Evolutionary conservation across 768 basidiomycete species (phyloP).

Genomic region (Xerocomellus dryophilus): DNA sequence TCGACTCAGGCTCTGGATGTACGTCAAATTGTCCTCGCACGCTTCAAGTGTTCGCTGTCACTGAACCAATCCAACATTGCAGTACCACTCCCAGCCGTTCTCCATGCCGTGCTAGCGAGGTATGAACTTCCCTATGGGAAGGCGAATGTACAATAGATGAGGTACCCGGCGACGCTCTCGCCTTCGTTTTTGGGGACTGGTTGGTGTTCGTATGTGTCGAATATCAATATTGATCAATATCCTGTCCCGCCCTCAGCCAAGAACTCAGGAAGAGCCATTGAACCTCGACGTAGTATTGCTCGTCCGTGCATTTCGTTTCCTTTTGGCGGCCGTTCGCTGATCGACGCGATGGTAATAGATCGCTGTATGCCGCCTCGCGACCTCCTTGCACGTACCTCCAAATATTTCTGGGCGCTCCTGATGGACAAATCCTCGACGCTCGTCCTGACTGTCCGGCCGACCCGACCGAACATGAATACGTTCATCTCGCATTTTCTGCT

Average conservation of each 20-base stretch:
- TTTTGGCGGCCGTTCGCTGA: not conserved
- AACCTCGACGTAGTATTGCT: slow-evolving; percentile 23
- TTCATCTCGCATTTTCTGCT: slow-evolving; percentile 38
- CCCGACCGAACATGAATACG: slow-evolving; percentile 44
- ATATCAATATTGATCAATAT: too few species aligned
- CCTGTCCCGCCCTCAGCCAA: not conserved
- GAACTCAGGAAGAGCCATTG: not conserved
- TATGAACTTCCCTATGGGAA: too few species aligned
- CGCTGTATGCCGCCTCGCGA: slow-evolving; percentile 36
- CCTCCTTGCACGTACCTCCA: slow-evolving; percentile 39
- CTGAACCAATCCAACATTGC: too few species aligned
- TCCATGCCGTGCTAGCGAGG: too few species aligned
- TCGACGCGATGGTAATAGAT: slow-evolving; percentile 28
- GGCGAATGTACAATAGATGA: too few species aligned
- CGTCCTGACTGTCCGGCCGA: slow-evolving; percentile 43
- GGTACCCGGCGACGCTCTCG: too few species aligned
- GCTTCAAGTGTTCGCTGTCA: too few species aligned
- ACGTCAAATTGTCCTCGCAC: too few species aligned
- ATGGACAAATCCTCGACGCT: slow-evolving; percentile 28
- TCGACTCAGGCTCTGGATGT: too few species aligned
- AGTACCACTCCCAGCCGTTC: too few species aligned
- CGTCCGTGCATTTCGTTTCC: not conserved
- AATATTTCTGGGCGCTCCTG: slow-evolving; percentile 35
- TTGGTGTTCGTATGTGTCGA: too few species aligned
- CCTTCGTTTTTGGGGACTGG: too few species aligned